Percentiles rank a stretch among this genome's conserved stretches.
phyloP scores from a whole-genome alignment of 2,329 filamentous ascomycete species.

The Orbilia oligospora region DNA sequence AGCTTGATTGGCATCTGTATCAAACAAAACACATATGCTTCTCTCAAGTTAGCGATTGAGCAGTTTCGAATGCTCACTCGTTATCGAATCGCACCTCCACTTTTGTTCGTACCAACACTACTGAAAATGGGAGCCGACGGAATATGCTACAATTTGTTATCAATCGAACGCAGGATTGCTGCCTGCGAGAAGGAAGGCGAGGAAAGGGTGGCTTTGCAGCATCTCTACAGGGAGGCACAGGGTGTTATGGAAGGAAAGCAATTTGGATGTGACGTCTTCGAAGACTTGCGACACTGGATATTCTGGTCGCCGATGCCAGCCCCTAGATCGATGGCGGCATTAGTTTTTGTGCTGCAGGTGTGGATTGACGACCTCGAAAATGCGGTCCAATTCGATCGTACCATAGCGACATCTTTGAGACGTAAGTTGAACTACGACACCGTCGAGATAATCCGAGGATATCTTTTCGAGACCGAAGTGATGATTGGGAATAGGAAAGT shows the following conservation, averaged over 20 bases:
- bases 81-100: neutral
- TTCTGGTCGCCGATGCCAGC: neutral
- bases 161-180: neutral
- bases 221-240: neutral
- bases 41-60: slow-evolving; percentile 13
- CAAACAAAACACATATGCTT: slow-evolving; percentile 19
- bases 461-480: slow-evolving; percentile 24
- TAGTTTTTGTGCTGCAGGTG: slow-evolving; percentile 28
- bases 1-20: slow-evolving; percentile 7
- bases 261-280: slow-evolving; percentile 14
- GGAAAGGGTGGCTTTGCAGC: neutral
- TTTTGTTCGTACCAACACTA: neutral
- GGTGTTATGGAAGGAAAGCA: neutral
- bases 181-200: neutral
- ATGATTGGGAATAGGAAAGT: slow-evolving; percentile 16
- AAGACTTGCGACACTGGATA: slow-evolving; percentile 19
- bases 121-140: slow-evolving; percentile 19
- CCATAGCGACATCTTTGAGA: neutral
- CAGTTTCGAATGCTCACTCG: slow-evolving; percentile 8
- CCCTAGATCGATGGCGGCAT: slow-evolving; percentile 3
- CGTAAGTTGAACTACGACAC: slow-evolving; percentile 33
- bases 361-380: slow-evolving; percentile 46
- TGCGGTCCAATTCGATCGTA: slow-evolving; percentile 3
- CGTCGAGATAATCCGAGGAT: slow-evolving; percentile 27
- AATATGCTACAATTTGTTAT: slow-evolving; percentile 19